phyloP scores from a whole-genome alignment of 257 asterid genomes.

The Primulina huaijiensis region DNA sequence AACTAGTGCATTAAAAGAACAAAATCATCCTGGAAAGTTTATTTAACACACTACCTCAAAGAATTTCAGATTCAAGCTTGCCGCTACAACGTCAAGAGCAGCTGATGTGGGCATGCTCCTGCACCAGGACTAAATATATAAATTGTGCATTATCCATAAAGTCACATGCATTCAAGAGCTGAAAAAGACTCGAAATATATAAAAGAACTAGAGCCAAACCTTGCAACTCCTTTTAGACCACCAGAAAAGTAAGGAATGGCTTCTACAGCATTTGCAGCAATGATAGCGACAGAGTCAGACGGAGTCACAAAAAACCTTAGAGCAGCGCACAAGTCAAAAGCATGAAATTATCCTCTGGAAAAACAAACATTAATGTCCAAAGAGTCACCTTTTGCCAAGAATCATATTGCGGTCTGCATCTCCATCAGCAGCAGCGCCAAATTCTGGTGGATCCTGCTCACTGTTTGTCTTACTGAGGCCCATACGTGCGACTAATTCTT shows the following conservation, averaged over 20 bases:
- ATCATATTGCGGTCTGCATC: constrained; percentile 98
- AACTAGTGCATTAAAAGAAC: constrained; percentile 17
- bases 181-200: too few species aligned
- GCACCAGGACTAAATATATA: constrained; percentile 31
- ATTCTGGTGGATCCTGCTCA: constrained; percentile 86
- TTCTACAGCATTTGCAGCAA: constrained; percentile 89
- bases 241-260: constrained; percentile 92
- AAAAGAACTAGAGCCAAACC: constrained; percentile 42
- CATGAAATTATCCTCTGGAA: neutral
- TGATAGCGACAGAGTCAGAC: constrained; percentile 96
- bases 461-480: constrained; percentile 60
- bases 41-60: constrained; percentile 62
- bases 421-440: constrained; percentile 99
- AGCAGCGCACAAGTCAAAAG: constrained; percentile 14
- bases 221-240: constrained; percentile 98
- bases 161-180: neutral
- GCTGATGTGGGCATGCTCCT: constrained; percentile 99
- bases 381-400: constrained; percentile 78
- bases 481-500: constrained; percentile 95
- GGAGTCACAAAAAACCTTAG: constrained; percentile 94
- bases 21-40: constrained; percentile 8
- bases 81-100: constrained; percentile 97
- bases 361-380: constrained; percentile 8
- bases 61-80: constrained; percentile 75
- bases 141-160: constrained; percentile 6